Evolutionary conservation across 768 basidiomycete genomes (phyloP), one percentile per base, ranked within the genome.

Genomic region (Gloeophyllum trabeum): DNA sequence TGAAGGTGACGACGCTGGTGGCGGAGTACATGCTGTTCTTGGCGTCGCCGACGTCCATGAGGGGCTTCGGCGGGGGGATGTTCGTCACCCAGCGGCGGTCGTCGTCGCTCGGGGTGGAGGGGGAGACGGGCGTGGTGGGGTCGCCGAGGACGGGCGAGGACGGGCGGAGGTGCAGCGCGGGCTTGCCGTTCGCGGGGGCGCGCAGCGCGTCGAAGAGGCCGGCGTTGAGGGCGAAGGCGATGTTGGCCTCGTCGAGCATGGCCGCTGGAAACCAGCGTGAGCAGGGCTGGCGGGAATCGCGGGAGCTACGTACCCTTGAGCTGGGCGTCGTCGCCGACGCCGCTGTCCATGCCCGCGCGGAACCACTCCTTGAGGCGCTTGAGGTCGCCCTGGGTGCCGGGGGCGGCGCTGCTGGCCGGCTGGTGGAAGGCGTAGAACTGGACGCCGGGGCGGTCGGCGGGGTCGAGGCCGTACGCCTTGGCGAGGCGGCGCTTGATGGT

Each of bases 341-440:
- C 61, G 4, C 50, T 46, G 45, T 67, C 56, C 60, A 68, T 62
- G n/a, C 63, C 62, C 14, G 56, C 54, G 38, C 73, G 67, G 55
- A 73, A 79, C 79, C 79, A 83, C 19, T 79, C 71, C 61, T 86
- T 86, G 57, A 85, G 78, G 49, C 74, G 73, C 59, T 70, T 76
- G 66, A 88, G 71, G 49, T 82, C 79, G 2, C 75, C 74, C 43
- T 68, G 12, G 10, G 10, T 64, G 3, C 58, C 65, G 1, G 73
- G 73, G 12, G 51, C 51, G 51, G 68, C 69, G 23, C 61, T 53
- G 6, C 71, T 67, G 5, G 58, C 64, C 24, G 77, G 67, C 50
- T 71, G 70, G 48, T 71, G 69, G 60, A 88, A 89, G 19, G 70
- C 66, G 60, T 84, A 86, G 59, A 89, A 89, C 25, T 62, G 58